Conservation (phyloP, 257 asterid genomes). For the Lavandula angustifolia region DNA sequence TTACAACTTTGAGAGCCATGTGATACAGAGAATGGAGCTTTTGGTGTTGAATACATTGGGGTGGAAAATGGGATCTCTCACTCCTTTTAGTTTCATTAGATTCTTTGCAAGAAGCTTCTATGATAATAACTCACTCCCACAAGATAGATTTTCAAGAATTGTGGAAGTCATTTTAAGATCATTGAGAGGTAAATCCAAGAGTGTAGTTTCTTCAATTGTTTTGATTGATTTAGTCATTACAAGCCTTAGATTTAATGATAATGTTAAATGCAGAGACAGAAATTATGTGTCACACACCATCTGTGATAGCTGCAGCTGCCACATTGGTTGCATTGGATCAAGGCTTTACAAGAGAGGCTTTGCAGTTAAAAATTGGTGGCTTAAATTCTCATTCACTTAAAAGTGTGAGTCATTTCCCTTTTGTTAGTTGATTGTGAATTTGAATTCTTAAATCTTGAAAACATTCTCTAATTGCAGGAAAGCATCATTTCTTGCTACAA, state of each 20-base stretch:
- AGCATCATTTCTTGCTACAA: constrained; percentile 44
- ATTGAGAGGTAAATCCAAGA: constrained; percentile 39
- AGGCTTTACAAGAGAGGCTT: constrained; percentile 37
- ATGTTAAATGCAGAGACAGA: constrained; percentile 46
- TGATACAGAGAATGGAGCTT: constrained; percentile 60
- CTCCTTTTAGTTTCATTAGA: constrained; percentile 53
- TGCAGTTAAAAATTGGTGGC: constrained; percentile 40
- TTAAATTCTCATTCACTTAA: constrained; percentile 33
- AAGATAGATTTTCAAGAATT: constrained; percentile 32
- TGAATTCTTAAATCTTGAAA: not conserved
- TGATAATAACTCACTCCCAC: constrained; percentile 17
- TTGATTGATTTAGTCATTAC: not conserved
- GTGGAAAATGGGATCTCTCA: constrained; percentile 54
- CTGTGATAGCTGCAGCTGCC: constrained; percentile 72
- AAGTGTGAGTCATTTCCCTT: constrained; percentile 43
- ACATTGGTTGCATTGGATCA: constrained; percentile 52
- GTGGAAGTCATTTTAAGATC: constrained; percentile 36
- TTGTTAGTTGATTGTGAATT: not conserved
- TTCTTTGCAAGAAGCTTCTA: constrained; percentile 47
- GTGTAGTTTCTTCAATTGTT: not conserved
- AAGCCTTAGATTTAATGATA: not conserved
- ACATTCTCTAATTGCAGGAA: constrained; percentile 44
- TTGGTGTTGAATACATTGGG: constrained; percentile 51
- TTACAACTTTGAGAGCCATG: constrained; percentile 43
- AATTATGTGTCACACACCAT: constrained; percentile 43